Evolutionary conservation across 192 early-diverging fungal species (phyloP).

Genomic region (Rhizophagus clarus): DNA sequence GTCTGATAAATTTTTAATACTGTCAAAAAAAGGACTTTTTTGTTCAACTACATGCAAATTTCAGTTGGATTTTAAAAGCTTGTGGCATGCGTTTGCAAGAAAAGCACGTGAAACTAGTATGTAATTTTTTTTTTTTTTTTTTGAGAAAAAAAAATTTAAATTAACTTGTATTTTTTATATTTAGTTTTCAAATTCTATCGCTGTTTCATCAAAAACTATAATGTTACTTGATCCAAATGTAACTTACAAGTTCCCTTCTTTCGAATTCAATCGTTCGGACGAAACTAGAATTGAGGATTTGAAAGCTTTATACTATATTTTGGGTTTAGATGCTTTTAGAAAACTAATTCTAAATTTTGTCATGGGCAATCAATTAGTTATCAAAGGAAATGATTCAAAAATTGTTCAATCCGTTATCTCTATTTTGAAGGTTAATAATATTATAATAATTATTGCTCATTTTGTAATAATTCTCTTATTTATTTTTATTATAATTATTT

Average conservation of each 20-base stretch:
- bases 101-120: constrained; percentile 50
- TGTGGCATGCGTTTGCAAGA: constrained; percentile 54
- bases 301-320: constrained; percentile 4
- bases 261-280: neutral
- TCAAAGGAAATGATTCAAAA: neutral
- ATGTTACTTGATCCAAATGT: neutral
- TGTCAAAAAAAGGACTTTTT: constrained; percentile 58
- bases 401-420: neutral
- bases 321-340: constrained; percentile 21
- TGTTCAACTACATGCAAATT: constrained; percentile 61
- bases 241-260: neutral
- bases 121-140: neutral
- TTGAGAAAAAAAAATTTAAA: neutral
- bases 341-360: constrained; percentile 29
- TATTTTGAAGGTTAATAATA: constrained; percentile 12
- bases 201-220: constrained; percentile 2
- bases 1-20: constrained; percentile 13
- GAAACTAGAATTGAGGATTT: neutral
- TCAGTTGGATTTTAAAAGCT: constrained; percentile 63
- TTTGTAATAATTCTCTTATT: neutral
- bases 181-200: constrained; percentile 3
- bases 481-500: neutral
- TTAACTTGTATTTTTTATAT: neutral
- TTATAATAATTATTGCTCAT: neutral
- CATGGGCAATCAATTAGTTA: constrained; percentile 27